A percentile compares a stretch with the other conserved stretches of the same genome.
phyloP scores from a whole-genome alignment of 176 grass and related monocot species.

The Carex pumila region DNA sequence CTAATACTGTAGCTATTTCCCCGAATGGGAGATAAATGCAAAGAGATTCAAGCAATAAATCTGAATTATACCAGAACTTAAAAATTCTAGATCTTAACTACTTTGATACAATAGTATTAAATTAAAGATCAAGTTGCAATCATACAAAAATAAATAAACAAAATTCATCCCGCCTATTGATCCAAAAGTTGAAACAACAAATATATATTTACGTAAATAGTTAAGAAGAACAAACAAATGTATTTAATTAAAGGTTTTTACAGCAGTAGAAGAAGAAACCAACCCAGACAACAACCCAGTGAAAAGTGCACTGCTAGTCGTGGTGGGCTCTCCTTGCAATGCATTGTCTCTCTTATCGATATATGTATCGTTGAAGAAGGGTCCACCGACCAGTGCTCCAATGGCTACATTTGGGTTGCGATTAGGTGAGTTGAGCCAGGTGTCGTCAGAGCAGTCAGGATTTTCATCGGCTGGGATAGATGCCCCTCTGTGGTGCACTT shows the following conservation, averaged over 20 bases:
- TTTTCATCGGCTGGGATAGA: constrained; percentile 47
- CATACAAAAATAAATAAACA: neutral
- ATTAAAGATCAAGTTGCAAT: neutral
- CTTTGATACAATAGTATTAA: neutral
- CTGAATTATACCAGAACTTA: neutral
- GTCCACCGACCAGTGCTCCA: constrained; percentile 62
- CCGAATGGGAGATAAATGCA: neutral
- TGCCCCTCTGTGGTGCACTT: constrained; percentile 71
- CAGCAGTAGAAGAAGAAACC: constrained; percentile 34
- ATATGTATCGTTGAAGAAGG: constrained; percentile 59
- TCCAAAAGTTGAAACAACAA: neutral
- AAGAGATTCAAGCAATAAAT: neutral
- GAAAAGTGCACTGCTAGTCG: constrained; percentile 55
- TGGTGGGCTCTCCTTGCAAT: constrained; percentile 56
- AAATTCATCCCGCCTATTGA: neutral
- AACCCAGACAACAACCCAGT: constrained; percentile 56
- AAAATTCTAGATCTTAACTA: neutral
- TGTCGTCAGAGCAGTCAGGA: constrained; percentile 47
- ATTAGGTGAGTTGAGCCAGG: constrained; percentile 39
- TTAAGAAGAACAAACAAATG: neutral
- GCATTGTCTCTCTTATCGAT: constrained; percentile 45
- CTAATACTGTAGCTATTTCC: too few relatives aligned
- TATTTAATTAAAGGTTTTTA: constrained; percentile 23
- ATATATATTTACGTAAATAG: neutral
- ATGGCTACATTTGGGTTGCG: constrained; percentile 59